Evolutionary conservation across 805 yeast species (phyloP), one percentile per base, ranked within the genome.

Genomic region (Millerozyma miso): DNA sequence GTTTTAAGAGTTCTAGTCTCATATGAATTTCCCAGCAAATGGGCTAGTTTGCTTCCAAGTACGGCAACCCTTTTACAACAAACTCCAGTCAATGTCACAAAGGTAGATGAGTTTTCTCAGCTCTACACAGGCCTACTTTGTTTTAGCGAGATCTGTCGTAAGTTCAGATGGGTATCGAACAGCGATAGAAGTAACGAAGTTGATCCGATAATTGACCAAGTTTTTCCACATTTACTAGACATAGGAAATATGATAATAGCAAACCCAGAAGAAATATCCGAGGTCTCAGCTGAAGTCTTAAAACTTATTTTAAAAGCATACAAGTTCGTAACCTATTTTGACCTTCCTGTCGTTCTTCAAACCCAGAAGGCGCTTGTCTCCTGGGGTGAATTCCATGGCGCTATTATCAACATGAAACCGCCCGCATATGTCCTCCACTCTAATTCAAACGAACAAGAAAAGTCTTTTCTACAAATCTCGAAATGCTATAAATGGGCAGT

Each of bases 351-450:
- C 2, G 74, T 78, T 16, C 56, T 57, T 82, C 88, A 69, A 64
- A 69, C 36, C 54, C 69, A 43, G 77, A 81, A 45, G 48, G 66
- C 43, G 59, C 81, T 55, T 60, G 73, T 33, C 69, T 51, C 77
- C 15, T 90, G 97, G 95, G 83, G 87, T 2, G 77, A 80, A 41
- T 76, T 93, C 48, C 91, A 88, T 52, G 82, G 87, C 34, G 70
- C 74, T 7, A 76, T 86, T 4, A 79, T 88, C 39, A 76, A 76
- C 48, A 73, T 79, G 65, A 69, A 67, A 6, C 65, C 81, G 16
- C 93, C 95, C 1, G 47, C 57, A 0, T 72, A 74, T 34, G 78
- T 80, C 1, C 45, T 72, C 46, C 68, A 71, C 15, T 53, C 76
- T n/a, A 81, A 79, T 38, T 71, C 70, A 5, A 74, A 77, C 17